These are phyloP conservation scores for Penicillium crustosum DNA, from an alignment of 2,329 filamentous ascomycete species.

Conservation along the genomic window DNA sequence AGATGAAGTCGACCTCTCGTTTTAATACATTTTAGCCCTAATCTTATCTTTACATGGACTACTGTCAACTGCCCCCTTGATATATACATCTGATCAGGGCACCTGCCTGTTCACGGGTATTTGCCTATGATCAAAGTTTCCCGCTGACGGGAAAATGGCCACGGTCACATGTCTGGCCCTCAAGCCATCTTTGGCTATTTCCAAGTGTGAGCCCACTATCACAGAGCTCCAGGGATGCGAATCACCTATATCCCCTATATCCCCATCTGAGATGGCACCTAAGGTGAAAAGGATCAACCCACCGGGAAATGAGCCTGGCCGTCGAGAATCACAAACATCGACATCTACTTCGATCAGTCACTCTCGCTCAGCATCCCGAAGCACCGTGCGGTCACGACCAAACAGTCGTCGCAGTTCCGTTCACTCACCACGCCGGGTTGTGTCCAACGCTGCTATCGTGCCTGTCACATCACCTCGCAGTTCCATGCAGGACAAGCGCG, in stretches of 20 bases:
- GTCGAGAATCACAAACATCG: conserved; percentile 29
- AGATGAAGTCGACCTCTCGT: conserved; percentile 17
- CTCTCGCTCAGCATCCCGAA: conserved; percentile 37
- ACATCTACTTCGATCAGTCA: conserved; percentile 32
- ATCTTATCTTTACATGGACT: conserved; percentile 11
- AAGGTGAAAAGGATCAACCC: conserved; percentile 19
- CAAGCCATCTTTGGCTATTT: conserved; percentile 12
- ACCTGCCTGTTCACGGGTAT: conserved; percentile 1
- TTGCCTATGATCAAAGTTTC: neutral
- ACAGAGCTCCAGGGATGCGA: conserved; percentile 18
- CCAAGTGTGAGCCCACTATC: conserved; percentile 15
- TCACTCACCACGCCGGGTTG: conserved; percentile 31
- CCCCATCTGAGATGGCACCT: conserved; percentile 17
- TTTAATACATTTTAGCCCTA: conserved; percentile 14
- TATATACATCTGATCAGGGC: neutral
- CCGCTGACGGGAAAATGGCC: conserved; percentile 17
- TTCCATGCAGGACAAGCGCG: conserved; percentile 29
- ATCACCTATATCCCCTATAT: conserved; percentile 3
- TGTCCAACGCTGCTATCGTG: conserved; percentile 27
- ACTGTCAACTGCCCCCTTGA: neutral
- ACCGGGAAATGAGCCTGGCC: conserved; percentile 5
- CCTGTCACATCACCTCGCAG: conserved; percentile 21
- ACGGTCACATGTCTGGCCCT: conserved; percentile 33
- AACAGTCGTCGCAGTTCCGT: conserved; percentile 31
- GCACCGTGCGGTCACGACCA: conserved; percentile 31